phyloP scores from a whole-genome alignment of 2,329 filamentous ascomycete species.

The Ophiostoma himal-ulmi region DNA sequence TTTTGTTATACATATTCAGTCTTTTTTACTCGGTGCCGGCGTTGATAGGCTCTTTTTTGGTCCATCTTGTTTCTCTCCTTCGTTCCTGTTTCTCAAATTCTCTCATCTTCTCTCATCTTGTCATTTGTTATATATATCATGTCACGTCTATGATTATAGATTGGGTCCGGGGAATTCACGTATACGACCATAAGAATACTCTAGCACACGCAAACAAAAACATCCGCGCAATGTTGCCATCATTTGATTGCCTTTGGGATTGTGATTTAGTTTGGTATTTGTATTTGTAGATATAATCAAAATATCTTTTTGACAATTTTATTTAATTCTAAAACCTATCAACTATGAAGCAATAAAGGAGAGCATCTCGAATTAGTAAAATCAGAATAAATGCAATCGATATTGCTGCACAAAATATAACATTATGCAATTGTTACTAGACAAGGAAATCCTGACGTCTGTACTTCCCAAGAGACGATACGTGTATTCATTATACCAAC shows the following conservation, averaged over 20 bases:
- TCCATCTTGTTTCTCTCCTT: not conserved
- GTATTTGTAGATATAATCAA: too few species aligned
- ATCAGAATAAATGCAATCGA: too few species aligned
- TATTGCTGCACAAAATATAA: too few species aligned
- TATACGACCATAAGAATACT: constrained; percentile 20
- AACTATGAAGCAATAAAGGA: too few species aligned
- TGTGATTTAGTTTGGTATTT: too few species aligned
- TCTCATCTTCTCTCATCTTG: not conserved
- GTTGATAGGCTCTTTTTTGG: not conserved
- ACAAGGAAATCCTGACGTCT: not conserved
- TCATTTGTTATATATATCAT: not conserved
- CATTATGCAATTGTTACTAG: not conserved
- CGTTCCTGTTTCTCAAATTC: not conserved
- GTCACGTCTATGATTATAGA: constrained; percentile 5
- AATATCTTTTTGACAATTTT: too few species aligned
- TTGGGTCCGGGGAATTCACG: constrained; percentile 15
- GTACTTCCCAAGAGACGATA: not conserved
- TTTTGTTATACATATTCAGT: not conserved
- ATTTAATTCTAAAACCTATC: too few species aligned
- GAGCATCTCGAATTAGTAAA: too few species aligned
- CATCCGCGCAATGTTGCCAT: not conserved
- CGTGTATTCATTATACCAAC: not conserved
- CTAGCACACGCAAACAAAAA: constrained; percentile 16
- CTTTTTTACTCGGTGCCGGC: not conserved
- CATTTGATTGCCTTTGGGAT: too few species aligned